These are phyloP conservation scores for Umbellularia californica DNA, from an alignment of 164 flowering plant species.

Conservation along the genomic window DNA sequence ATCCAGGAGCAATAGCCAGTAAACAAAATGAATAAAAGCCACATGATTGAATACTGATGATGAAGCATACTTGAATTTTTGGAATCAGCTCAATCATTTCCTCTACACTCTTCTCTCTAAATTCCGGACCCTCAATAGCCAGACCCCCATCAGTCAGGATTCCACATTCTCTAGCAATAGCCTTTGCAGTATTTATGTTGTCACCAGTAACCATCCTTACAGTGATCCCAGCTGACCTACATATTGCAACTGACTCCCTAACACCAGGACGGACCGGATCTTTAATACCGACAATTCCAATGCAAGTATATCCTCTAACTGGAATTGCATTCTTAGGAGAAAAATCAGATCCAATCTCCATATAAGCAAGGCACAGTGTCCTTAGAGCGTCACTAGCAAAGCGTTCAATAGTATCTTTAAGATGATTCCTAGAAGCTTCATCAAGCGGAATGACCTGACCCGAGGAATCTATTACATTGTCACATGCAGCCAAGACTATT, in stretches of 20 bases:
- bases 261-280: constrained; percentile 98
- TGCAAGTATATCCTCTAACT: constrained; percentile 60
- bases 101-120: constrained; percentile 66
- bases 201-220: constrained; percentile 98
- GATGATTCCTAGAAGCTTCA: constrained; percentile 35
- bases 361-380: constrained; percentile 85
- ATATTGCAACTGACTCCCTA: constrained; percentile 86
- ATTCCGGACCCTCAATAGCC: constrained; percentile 92
- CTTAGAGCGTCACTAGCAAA: constrained; percentile 93
- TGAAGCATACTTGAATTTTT: constrained; percentile 61
- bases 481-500: constrained; percentile 78
- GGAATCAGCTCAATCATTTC: constrained; percentile 76
- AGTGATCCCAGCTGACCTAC: constrained; percentile 84
- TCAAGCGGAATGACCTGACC: constrained; percentile 71
- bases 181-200: constrained; percentile 89
- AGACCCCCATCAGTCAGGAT: constrained; percentile 82
- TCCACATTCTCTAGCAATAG: constrained; percentile 97
- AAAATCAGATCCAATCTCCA: constrained; percentile 57
- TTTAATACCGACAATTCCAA: constrained; percentile 92
- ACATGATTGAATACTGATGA: no score
- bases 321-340: constrained; percentile 55
- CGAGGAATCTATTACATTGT: constrained; percentile 48
- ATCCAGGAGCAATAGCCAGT: neutral
- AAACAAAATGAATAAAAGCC: neutral
- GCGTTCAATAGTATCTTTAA: constrained; percentile 55